These are phyloP conservation scores for Chaetomiaceae sp. DNA, from an alignment of 2,329 filamentous ascomycete genomes.

Conservation along the genomic window DNA sequence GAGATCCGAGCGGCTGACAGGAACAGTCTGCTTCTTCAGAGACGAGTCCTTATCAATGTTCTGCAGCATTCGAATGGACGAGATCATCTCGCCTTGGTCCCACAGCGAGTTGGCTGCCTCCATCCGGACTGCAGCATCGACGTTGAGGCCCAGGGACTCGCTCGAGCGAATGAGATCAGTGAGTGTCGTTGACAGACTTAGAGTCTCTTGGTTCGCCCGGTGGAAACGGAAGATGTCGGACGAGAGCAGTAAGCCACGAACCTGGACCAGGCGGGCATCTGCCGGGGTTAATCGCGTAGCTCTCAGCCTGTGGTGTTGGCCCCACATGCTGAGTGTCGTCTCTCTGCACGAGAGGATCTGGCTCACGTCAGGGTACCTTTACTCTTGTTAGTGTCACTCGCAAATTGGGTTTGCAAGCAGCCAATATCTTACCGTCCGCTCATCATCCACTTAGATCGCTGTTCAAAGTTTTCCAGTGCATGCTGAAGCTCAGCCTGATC, in stretches of 20 bases:
- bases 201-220: conserved; percentile 75
- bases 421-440: conserved; percentile 57
- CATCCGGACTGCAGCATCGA: conserved; percentile 71
- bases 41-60: conserved; percentile 59
- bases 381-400: conserved; percentile 24
- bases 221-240: conserved; percentile 75
- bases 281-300: conserved; percentile 52
- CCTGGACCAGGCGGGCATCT: conserved; percentile 66
- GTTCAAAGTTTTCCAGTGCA: conserved; percentile 59
- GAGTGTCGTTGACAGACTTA: conserved; percentile 81
- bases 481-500: conserved; percentile 56
- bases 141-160: conserved; percentile 63
- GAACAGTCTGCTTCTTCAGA: conserved; percentile 63
- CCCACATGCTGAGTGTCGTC: conserved; percentile 74
- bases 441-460: conserved; percentile 72
- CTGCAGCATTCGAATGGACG: conserved; percentile 85
- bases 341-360: conserved; percentile 78
- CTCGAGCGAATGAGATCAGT: conserved; percentile 70
- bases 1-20: conserved; percentile 70
- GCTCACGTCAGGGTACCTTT: conserved; percentile 69
- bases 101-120: conserved; percentile 88
- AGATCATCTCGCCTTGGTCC: conserved; percentile 86
- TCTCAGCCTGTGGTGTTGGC: conserved; percentile 62
- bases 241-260: conserved; percentile 69
- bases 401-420: neutral